phyloP scores from a whole-genome alignment of 2,329 filamentous ascomycete species.

The Paecilomyces dactylethromorphus region DNA sequence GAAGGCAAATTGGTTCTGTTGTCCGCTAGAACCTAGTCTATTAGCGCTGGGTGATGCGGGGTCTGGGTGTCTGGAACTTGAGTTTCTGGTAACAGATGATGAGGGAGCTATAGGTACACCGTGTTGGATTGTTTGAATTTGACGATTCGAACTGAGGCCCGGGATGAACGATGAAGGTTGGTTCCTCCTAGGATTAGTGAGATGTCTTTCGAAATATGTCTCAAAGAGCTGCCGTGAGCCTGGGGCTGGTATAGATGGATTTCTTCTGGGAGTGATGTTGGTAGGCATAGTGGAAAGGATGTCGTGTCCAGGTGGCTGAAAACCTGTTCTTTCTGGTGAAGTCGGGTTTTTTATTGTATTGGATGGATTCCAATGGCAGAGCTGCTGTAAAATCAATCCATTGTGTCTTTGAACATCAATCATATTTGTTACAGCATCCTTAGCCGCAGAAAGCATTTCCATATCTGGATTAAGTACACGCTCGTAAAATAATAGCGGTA shows the following conservation, averaged over 20 bases:
- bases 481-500: constrained; percentile 29
- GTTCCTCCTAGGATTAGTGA: not conserved
- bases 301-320: not conserved
- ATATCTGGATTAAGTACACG: constrained; percentile 18
- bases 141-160: not conserved
- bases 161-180: not conserved
- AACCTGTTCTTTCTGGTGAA: not conserved
- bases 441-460: constrained; percentile 11
- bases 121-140: not conserved
- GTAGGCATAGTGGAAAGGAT: not conserved
- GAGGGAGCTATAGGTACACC: not conserved
- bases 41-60: not conserved
- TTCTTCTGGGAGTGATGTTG: not conserved
- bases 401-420: not conserved
- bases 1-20: not conserved
- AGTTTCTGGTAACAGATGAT: not conserved
- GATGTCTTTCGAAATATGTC: too few species aligned
- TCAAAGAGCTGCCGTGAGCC: not conserved
- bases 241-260: not conserved
- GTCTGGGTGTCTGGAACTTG: not conserved
- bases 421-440: not conserved
- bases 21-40: not conserved
- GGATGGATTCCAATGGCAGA: not conserved
- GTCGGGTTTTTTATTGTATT: not conserved
- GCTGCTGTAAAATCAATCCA: not conserved